Base-by-base conservation (phyloP, 495 filamentous ascomycete genomes). In the Penicillium canescens region DNA sequence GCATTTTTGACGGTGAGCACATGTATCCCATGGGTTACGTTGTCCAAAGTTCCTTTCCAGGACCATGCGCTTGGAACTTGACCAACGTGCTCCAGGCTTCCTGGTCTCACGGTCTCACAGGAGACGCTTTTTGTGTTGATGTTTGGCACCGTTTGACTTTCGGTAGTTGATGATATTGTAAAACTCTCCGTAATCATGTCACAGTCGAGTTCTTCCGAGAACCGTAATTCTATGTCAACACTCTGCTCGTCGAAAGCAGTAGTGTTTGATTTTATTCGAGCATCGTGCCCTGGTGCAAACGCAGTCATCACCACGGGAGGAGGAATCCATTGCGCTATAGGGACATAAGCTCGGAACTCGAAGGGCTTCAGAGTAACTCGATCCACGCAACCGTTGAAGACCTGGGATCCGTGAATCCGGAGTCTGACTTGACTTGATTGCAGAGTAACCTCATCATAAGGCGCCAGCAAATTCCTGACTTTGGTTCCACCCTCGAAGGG, bases 341-440 rank as follows among this genome's bases (percentile, higher is more conserved):
- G 85, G 3, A 89, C 85, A 59, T 83, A 87, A 4, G 82, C 82
- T 18, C 82, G 81, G 71, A 82, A 90, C 28, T 83, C 83, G 56
- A 1, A 71, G 73, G 42, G 88, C 51, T 6, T 60, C 72, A 28
- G 68, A 59, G 14, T 31, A 31, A 5, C 5, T 31, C 5, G 28
- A 10, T 31, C 28, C 4, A 84, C 53, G 54, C 86, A 89, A 21
- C 85, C 86, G 26, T 82, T 85, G 35, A 57, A 55, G 4, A 73
- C 56, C 0, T 52, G 65, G 0, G 78, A 78, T 7, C 71, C 69
- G 26, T 77, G 69, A 12, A 80, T 53, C 21, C 65, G 68, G 34
- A 80, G 67, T 33, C 71, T 71, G 4, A 59, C 56, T 1, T 62
- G 62, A 7, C 69, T 59, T 12, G 58, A 56, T 6, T 65, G 58